Conservation (phyloP, 2,329 filamentous ascomycete genomes). For the Colletotrichum ledebouriae region DNA sequence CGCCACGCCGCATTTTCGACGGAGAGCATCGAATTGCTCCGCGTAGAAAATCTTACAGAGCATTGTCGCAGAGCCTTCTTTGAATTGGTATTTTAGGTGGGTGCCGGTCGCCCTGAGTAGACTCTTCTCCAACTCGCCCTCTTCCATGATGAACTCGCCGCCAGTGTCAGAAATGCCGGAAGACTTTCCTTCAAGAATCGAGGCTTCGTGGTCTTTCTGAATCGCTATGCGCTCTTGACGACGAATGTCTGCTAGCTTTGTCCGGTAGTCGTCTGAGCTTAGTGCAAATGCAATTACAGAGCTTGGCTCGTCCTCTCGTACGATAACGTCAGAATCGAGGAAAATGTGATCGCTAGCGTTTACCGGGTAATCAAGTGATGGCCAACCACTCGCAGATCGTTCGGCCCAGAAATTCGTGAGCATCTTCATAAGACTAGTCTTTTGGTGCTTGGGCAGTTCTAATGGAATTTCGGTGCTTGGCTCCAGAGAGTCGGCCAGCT, state of each 20-base stretch:
- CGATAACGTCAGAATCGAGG: conserved; percentile 95
- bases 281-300: conserved; percentile 95
- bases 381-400: conserved; percentile 94
- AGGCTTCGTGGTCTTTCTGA: conserved; percentile 41
- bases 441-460: conserved; percentile 92
- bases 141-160: conserved; percentile 61
- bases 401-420: conserved; percentile 99
- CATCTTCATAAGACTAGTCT: conserved; percentile 93
- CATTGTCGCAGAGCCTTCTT: conserved; percentile 93
- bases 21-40: conserved; percentile 95
- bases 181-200: conserved; percentile 47
- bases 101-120: conserved; percentile 88
- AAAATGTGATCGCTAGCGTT: conserved; percentile 93
- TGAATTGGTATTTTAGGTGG: conserved; percentile 96
- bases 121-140: conserved; percentile 86
- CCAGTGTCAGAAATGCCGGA: conserved; percentile 52
- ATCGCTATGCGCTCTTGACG: conserved; percentile 44
- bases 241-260: conserved; percentile 77
- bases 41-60: conserved; percentile 99
- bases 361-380: conserved; percentile 91
- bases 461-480: conserved; percentile 71
- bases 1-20: conserved; percentile 91
- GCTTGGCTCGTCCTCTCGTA: conserved; percentile 96
- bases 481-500: conserved; percentile 73
- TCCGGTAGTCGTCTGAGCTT: conserved; percentile 87